Base-by-base conservation (phyloP, 2,329 filamentous ascomycete species). In the Aspergillus pseudoglaucus region DNA sequence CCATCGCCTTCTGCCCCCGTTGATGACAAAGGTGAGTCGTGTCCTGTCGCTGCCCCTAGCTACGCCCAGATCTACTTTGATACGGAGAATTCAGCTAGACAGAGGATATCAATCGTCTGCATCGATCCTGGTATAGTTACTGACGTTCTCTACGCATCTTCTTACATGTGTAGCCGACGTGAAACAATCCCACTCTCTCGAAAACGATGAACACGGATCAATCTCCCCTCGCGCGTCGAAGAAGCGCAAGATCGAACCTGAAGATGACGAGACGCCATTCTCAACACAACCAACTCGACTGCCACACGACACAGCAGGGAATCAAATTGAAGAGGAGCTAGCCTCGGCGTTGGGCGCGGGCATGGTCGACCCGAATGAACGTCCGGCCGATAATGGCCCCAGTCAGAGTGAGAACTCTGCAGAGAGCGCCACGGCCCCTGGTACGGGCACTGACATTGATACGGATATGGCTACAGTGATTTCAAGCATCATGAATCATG, bases 401-500 rank as follows among this genome's bases (percentile, higher is more conserved):
- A 52, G 53, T 47, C 60, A 60, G 43, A 49, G 50, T 32, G 56
- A 59, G 30, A 46, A 45, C 25, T 38, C 57, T 22, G 48, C 49
- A 12, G 56, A 55, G 41, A 51, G 47, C 37, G 47, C 50, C 18
- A 47, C 50, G 18, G 49, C 54, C 15, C 58, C 59, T 20, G 57
- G 61, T 25, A 47, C 52, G 9, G 56, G 50, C 27, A 44, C 60
- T n/a, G 62, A 63, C 23, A 56, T 63, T 27, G 63, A 60, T 33
- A 47, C 61, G 4, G 63, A 71, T 44, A 63, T 71, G 32, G 60
- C 64, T 8, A 62, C 66, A 17, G 65, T 72, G n/a, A 69, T 71
- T 20, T 65, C 65, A 4, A 66, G 65, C 47, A 72, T 73, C 27
- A 70, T 73, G 57, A 65, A 71, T 50, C 69, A 72, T 50, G 63